A percentile compares a stretch with the other conserved stretches of the same genome.
Evolutionary conservation across 164 flowering plant genomes (phyloP).

Genomic region (Warburgia ugandensis): DNA sequence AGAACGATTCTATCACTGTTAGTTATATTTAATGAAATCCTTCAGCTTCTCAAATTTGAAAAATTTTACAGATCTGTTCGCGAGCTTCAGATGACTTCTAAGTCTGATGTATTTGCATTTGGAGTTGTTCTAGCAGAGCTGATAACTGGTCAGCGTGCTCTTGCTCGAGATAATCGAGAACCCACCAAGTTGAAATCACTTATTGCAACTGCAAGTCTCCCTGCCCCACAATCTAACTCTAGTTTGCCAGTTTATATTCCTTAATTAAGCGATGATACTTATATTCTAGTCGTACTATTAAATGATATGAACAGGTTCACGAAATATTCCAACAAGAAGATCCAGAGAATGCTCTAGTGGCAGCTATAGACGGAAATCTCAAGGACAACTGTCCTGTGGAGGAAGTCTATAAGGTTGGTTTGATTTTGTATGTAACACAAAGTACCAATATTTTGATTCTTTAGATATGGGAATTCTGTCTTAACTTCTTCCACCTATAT

Average conservation of each 20-base stretch:
- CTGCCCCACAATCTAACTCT: neutral
- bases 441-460: too few relatives aligned
- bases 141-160: conserved; percentile 64
- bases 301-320: conserved; percentile 31
- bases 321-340: conserved; percentile 37
- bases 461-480: too few relatives aligned
- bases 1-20: too few relatives aligned
- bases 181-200: conserved; percentile 60
- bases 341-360: conserved; percentile 41
- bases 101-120: conserved; percentile 67
- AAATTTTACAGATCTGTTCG: conserved; percentile 59
- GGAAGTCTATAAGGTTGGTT: conserved; percentile 48
- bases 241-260: neutral
- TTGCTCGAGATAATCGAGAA: conserved; percentile 42
- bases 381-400: conserved; percentile 46
- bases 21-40: too few relatives aligned
- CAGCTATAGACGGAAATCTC: conserved; percentile 41
- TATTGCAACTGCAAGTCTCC: conserved; percentile 44
- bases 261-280: too few relatives aligned
- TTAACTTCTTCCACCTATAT: conserved; percentile 1
- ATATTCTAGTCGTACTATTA: neutral
- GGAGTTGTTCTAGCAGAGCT: conserved; percentile 79
- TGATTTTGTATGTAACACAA: too few relatives aligned
- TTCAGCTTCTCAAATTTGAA: too few relatives aligned
- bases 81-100: conserved; percentile 58